Conservation (phyloP, 2,329 filamentous ascomycete species). For the Colletotrichum sp. region DNA sequence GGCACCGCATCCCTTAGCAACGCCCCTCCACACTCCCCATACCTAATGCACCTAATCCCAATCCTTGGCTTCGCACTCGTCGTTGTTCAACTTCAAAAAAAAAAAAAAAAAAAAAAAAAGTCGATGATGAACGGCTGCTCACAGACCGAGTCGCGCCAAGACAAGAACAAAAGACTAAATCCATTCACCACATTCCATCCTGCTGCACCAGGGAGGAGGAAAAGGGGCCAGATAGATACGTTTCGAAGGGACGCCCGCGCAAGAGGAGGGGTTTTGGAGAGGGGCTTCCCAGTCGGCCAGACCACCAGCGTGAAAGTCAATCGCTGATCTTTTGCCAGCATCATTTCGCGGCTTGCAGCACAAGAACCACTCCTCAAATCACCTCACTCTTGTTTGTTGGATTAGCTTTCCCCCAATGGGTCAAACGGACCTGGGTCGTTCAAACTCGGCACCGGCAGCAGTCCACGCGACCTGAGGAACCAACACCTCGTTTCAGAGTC, state of each 20-base stretch:
- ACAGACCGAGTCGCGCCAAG: background rate
- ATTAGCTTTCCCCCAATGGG: background rate
- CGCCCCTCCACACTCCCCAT: too few relatives aligned
- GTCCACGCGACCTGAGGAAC: background rate
- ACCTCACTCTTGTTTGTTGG: background rate
- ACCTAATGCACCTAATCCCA: too few relatives aligned
- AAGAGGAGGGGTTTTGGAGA: background rate
- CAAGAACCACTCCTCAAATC: background rate
- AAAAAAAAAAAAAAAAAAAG: background rate
- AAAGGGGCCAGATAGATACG: background rate
- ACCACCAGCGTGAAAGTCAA: constrained; percentile 10
- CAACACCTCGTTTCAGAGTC: background rate
- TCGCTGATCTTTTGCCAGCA: constrained; percentile 1
- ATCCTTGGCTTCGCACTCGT: too few relatives aligned
- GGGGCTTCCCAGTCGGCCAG: constrained; percentile 1
- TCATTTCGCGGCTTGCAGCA: background rate
- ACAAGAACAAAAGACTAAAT: background rate
- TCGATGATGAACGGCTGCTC: background rate
- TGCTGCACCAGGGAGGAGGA: background rate
- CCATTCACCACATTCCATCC: background rate
- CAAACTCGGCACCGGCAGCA: background rate
- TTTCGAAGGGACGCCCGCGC: background rate
- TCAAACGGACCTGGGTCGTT: background rate
- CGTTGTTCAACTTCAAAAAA: too few relatives aligned
- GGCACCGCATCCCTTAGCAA: too few relatives aligned